Conservation (phyloP, 2,329 filamentous ascomycete species). For the Fusarium keratoplasticum region DNA sequence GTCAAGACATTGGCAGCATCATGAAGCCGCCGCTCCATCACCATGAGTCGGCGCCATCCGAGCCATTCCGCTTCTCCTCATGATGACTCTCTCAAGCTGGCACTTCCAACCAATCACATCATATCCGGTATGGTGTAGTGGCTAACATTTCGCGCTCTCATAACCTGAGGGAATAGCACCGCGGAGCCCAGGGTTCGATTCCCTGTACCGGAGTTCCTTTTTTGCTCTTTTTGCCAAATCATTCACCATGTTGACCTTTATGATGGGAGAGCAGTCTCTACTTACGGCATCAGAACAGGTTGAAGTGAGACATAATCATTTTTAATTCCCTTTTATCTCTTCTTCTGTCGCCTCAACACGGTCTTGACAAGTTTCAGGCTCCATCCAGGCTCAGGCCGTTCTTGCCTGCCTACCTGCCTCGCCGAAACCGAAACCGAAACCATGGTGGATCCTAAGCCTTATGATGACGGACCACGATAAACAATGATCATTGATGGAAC, state of each 20-base stretch:
- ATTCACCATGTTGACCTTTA: too few relatives aligned
- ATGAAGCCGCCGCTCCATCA: neutral
- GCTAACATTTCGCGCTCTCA: slow-evolving; percentile 51
- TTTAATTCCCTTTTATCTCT: too few relatives aligned
- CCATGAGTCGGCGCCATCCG: neutral
- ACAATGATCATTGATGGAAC: too few relatives aligned
- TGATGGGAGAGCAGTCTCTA: neutral
- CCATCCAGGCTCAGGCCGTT: too few relatives aligned
- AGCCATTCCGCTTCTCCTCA: neutral
- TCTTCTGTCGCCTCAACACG: too few relatives aligned
- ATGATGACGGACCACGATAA: neutral
- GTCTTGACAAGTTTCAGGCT: too few relatives aligned
- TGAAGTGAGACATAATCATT: too few relatives aligned
- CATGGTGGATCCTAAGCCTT: neutral
- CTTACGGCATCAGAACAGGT: too few relatives aligned
- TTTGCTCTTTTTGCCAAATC: neutral
- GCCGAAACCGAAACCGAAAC: too few relatives aligned
- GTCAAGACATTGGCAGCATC: too few relatives aligned
- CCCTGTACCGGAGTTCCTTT: neutral
- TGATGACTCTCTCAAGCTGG: neutral
- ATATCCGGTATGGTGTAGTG: slow-evolving; percentile 50
- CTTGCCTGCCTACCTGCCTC: too few relatives aligned
- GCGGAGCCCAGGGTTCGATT: slow-evolving; percentile 4
- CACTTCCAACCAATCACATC: slow-evolving; percentile 1
- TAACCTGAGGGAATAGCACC: neutral